phyloP scores from a whole-genome alignment of 768 basidiomycete species.

The Tulasnella calospora region DNA sequence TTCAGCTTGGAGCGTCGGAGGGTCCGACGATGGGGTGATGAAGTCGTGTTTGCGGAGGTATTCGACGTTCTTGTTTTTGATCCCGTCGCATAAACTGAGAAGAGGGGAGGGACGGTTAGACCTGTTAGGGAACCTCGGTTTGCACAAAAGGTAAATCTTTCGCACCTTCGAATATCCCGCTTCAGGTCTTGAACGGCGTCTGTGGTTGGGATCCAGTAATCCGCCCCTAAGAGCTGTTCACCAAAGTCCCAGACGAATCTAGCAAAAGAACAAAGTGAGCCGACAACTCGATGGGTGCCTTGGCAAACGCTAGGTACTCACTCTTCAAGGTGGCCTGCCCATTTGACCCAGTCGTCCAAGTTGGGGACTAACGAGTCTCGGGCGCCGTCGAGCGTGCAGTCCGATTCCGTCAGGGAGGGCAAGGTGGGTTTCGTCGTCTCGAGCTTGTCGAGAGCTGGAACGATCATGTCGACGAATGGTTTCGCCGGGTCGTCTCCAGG shows the following conservation, averaged over 20 bases:
- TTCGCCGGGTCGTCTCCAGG: background rate
- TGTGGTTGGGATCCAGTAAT: background rate
- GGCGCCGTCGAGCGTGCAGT: background rate
- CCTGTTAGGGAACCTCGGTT: background rate
- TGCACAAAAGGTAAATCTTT: background rate
- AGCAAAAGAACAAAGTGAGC: background rate
- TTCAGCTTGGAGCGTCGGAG: background rate
- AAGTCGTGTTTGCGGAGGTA: background rate
- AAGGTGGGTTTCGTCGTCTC: background rate
- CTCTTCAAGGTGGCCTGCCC: background rate
- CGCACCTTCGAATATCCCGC: background rate
- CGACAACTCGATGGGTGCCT: background rate
- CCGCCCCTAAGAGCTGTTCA: background rate
- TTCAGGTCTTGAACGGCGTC: background rate
- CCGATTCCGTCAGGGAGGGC: background rate
- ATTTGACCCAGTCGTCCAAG: background rate
- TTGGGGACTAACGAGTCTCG: background rate
- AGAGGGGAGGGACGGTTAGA: background rate
- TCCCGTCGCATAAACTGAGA: background rate
- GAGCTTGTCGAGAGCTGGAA: background rate
- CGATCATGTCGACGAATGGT: background rate
- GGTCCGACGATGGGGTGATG: background rate
- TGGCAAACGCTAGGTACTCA: background rate
- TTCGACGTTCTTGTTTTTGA: background rate
- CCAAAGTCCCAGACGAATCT: constrained; percentile 3